A percentile compares a stretch with the other conserved stretches of the same genome.
Conservation (phyloP, 2,329 filamentous ascomycete species). For the Xylaria digitata region DNA sequence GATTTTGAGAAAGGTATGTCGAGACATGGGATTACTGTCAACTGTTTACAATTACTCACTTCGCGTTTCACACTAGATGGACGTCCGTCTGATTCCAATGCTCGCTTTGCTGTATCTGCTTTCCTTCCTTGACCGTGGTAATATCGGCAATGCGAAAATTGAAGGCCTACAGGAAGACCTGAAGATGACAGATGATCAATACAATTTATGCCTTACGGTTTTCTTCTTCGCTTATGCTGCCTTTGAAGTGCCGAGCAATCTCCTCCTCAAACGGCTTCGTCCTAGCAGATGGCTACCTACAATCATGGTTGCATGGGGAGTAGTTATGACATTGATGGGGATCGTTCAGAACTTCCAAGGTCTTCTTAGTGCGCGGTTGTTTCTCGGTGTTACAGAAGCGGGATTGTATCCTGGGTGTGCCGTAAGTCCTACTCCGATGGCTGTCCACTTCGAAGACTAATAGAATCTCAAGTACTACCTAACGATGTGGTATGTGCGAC, state of each 20-base stretch:
- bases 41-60: background rate
- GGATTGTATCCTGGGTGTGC: slow-evolving; percentile 51
- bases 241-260: slow-evolving; percentile 81
- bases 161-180: slow-evolving; percentile 64
- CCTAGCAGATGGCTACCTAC: slow-evolving; percentile 79
- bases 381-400: slow-evolving; percentile 52
- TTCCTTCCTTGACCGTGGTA: slow-evolving; percentile 75
- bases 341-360: slow-evolving; percentile 62
- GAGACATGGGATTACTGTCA: background rate
- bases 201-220: slow-evolving; percentile 74
- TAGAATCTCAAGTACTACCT: slow-evolving; percentile 57
- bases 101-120: slow-evolving; percentile 75
- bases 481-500: slow-evolving; percentile 60
- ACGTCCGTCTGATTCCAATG: slow-evolving; percentile 66
- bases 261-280: slow-evolving; percentile 78
- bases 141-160: slow-evolving; percentile 75
- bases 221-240: slow-evolving; percentile 86
- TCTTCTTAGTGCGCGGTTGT: slow-evolving; percentile 63
- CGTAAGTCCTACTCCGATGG: slow-evolving; percentile 36
- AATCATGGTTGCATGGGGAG: slow-evolving; percentile 73
- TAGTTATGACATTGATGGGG: slow-evolving; percentile 64
- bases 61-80: slow-evolving; percentile 55
- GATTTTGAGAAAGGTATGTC: slow-evolving; percentile 64
- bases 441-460: slow-evolving; percentile 5
- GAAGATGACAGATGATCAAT: slow-evolving; percentile 71